Evolutionary conservation across 768 basidiomycete species (phyloP), one percentile per base, ranked within the genome.

Genomic region (Russula sp.): DNA sequence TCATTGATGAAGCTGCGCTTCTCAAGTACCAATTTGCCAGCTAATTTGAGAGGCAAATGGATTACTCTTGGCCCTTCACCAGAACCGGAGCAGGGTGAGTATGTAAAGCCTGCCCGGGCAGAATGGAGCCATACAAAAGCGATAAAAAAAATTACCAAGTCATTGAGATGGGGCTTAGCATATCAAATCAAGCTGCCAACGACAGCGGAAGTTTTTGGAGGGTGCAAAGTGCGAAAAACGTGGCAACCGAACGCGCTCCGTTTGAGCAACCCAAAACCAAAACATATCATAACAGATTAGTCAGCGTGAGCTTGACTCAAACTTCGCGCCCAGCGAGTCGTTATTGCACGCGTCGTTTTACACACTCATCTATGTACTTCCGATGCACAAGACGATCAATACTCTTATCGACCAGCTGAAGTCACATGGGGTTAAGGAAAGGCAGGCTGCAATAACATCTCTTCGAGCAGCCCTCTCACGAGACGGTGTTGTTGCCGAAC

Each of bases 401-500:
- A 73, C 75, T 61, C 78, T 84, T 10, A 71, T 84, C n/a, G 74
- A 79, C 10, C 79, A 78, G 61, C 79, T 90, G 62, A 77, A 77
- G 64, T 84, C 83, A 73, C 79, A 83, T 56, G 91, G 86, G 67
- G 77, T 87, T 70, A 89, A 83, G 69, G 87, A 90, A 38, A 79
- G 92, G 20, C 81, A 85, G 62, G 83, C 89, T 57, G 90, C 84
- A 18, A 72, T 90, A 18, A 62, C 77, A 9, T 69, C 78, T 20
- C 76, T 90, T 53, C 81, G 80, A 54, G 75, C 75, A 6, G 70
- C 76, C 44, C 89, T 90, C 67, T 73, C 80, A 16, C 77, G 78
- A 65, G 77, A 83, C 61, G 79, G 79, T 14, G 76, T 84, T 26
- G 71, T 73, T n/a, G 70, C 70, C 51, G 64, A 77, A 40, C 76